phyloP scores from a whole-genome alignment of 208 protist species.

The Acanthamoeba quina region DNA sequence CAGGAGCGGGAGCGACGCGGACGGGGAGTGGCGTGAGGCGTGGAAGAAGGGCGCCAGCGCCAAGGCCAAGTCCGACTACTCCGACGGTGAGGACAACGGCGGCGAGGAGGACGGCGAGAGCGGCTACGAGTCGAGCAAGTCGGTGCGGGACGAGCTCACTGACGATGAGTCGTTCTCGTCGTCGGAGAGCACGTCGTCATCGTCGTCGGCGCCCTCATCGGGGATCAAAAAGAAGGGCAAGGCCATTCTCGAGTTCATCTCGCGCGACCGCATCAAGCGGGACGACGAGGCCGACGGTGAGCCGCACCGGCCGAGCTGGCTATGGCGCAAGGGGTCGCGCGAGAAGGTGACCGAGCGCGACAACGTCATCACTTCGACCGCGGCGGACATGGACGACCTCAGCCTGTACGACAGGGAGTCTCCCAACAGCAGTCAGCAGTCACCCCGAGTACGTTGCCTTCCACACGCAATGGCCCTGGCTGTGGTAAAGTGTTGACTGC shows the following conservation, averaged over 20 bases:
- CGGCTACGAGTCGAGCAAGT: constrained; percentile 60
- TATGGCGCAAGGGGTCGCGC: constrained; percentile 23
- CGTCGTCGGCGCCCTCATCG: constrained; percentile 27
- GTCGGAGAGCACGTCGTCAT: constrained; percentile 3
- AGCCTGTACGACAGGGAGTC: background rate
- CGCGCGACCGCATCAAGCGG: constrained; percentile 43
- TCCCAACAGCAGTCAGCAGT: background rate
- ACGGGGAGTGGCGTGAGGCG: background rate
- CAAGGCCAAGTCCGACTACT: constrained; percentile 53
- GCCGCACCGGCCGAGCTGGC: background rate
- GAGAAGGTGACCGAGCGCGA: constrained; percentile 14
- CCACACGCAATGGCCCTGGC: background rate
- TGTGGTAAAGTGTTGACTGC: too few species aligned
- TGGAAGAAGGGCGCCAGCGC: background rate
- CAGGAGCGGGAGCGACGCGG: background rate
- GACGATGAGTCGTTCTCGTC: constrained; percentile 30
- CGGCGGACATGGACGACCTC: background rate
- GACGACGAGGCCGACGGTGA: constrained; percentile 3
- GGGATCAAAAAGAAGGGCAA: constrained; percentile 58
- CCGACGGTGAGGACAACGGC: background rate
- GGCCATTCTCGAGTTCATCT: constrained; percentile 64
- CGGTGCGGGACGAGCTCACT: background rate
- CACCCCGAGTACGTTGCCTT: background rate
- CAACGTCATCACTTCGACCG: background rate
- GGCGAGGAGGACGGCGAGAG: background rate